A percentile compares a stretch with the other conserved stretches of the same genome.
These are phyloP conservation scores for Magnolia changhungtana DNA, from an alignment of 164 flowering plant genomes.

Conservation along the genomic window DNA sequence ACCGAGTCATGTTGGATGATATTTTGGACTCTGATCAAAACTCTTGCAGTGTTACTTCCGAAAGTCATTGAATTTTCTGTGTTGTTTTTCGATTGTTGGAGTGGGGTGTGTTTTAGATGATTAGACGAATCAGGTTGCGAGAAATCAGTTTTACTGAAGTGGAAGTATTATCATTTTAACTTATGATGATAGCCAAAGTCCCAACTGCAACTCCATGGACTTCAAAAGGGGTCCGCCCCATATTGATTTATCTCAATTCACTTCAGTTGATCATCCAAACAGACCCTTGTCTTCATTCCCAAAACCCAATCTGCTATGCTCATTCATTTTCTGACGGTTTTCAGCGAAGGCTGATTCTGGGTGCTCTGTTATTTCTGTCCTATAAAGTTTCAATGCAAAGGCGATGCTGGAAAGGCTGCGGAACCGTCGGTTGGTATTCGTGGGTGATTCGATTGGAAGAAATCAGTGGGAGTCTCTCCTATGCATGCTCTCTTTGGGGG, in stretches of 20 bases:
- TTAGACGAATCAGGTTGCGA: background rate
- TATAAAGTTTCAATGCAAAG: constrained; percentile 62
- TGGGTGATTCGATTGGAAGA: constrained; percentile 97
- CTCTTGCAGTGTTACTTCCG: background rate
- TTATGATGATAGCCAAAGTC: background rate
- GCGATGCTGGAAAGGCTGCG: constrained; percentile 75
- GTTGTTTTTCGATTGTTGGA: background rate
- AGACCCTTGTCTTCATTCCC: background rate
- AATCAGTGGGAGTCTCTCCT: constrained; percentile 99
- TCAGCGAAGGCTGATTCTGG: background rate
- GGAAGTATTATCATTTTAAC: too few relatives aligned
- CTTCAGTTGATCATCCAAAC: too few relatives aligned
- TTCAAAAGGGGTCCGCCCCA: background rate
- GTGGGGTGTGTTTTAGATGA: background rate
- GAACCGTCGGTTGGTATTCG: constrained; percentile 71
- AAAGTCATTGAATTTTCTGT: background rate
- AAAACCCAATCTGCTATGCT: background rate
- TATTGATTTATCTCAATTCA: too few relatives aligned
- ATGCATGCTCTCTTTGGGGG: constrained; percentile 86
- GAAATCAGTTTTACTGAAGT: background rate
- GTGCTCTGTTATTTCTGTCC: background rate
- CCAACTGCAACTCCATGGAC: background rate
- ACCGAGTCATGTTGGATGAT: background rate
- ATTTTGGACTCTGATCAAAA: too few relatives aligned
- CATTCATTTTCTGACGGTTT: background rate